Conservation (phyloP, 805 yeast species). For the Candida railenensis region DNA sequence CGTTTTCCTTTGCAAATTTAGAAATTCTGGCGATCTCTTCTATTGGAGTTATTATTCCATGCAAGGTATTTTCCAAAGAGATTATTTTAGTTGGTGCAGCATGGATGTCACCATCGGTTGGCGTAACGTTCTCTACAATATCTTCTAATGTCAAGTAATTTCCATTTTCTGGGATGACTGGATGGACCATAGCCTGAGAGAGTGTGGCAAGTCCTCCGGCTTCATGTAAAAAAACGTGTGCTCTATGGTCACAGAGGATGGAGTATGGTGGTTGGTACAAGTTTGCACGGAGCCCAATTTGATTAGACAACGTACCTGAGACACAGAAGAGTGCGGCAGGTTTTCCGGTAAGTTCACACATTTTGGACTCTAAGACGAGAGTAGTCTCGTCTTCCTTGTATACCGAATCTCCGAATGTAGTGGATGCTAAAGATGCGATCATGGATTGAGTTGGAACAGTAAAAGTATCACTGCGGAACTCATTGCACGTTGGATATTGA, state of each 20-base stretch:
- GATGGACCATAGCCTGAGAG: constrained; percentile 42
- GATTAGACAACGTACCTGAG: constrained; percentile 43
- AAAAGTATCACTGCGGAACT: constrained; percentile 69
- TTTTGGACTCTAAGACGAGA: constrained; percentile 29
- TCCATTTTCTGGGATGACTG: constrained; percentile 35
- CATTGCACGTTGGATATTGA: constrained; percentile 30
- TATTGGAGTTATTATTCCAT: constrained; percentile 40
- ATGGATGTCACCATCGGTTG: constrained; percentile 46
- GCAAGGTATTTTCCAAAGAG: constrained; percentile 43
- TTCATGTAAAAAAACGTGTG: constrained; percentile 37
- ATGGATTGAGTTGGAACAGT: constrained; percentile 80
- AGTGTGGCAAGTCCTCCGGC: constrained; percentile 45
- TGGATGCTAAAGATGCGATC: constrained; percentile 45
- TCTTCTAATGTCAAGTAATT: constrained; percentile 36
- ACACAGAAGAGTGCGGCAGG: constrained; percentile 41
- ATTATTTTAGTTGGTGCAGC: constrained; percentile 44
- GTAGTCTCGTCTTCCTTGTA: constrained; percentile 41
- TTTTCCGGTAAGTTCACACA: constrained; percentile 37
- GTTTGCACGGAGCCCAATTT: constrained; percentile 37
- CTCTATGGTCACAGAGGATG: constrained; percentile 36
- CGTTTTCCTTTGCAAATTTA: constrained; percentile 29
- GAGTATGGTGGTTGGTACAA: constrained; percentile 43
- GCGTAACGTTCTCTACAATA: constrained; percentile 33
- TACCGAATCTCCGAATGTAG: constrained; percentile 43
- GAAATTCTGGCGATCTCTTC: constrained; percentile 39